Evolutionary conservation across 2,329 filamentous ascomycete genomes (phyloP), one percentile per base, ranked within the genome.

Genomic region (Aspergillus tubingensis): DNA sequence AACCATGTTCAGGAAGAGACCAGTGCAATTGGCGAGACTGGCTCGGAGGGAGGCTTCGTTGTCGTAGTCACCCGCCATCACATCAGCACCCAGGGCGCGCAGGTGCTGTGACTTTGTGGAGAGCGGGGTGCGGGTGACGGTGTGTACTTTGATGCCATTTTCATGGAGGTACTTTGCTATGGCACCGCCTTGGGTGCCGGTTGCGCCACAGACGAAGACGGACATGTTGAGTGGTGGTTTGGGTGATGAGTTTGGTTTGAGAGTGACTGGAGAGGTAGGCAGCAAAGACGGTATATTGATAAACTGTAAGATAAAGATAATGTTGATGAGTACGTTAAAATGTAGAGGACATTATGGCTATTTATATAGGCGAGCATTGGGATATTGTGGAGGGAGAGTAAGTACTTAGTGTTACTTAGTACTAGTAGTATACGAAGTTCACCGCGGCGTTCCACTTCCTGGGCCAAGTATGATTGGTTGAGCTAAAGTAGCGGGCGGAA

Each of bases 11-110:
- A 74, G 68, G 57, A 74, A 74, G 8, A 72, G 59, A 10, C 57
- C 68, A 1, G 64, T 70, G 63, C 74, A 77, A 27, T 70, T 70
- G 41, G 63, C 48, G 57, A 76, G 67, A 30, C 69, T 70, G n/a
- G 59, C 52, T 57, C 60, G 62, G 11, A 78, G 59, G 49, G 65
- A 67, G 11, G 66, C 58, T 38, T 68, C 61, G 59, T 77, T 65
- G 60, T 71, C 67, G 48, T 75, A 71, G 32, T 68, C 62, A 15
- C 76, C 77, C 58, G 73, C 55, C 39, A 68, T 68, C 5, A 78
- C 59, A 3, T 39, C 56, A 2, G 74, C 70, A 5, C 74, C 74
- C 19, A 69, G 62, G 1, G 64, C 53, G 54, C 70, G 62, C 13
- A 79, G 68, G 1, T 57, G 63, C 23, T 69, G 62, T 8, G 73